phyloP scores from a whole-genome alignment of 257 asterid species.

The Plantago ovata region DNA sequence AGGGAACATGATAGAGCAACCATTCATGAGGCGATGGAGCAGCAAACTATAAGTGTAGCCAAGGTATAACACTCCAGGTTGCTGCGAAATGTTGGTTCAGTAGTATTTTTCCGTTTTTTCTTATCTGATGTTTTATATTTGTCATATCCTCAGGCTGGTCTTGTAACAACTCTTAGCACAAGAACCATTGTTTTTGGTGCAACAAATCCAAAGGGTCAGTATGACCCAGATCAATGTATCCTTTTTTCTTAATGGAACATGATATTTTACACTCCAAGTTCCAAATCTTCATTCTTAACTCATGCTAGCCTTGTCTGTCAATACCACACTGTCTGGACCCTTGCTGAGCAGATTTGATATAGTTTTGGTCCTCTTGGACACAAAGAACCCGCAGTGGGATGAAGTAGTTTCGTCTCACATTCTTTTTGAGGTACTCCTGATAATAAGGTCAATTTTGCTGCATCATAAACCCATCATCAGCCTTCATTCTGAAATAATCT shows the following conservation, averaged over 20 bases:
- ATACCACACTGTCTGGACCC: constrained; percentile 97
- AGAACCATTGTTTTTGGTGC: constrained; percentile 94
- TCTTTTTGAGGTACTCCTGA: constrained; percentile 68
- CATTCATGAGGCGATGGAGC: constrained; percentile 99
- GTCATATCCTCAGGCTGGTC: constrained; percentile 77
- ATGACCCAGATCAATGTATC: constrained; percentile 93
- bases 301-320: constrained; percentile 79
- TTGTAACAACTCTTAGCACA: constrained; percentile 94
- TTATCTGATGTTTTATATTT: not conserved
- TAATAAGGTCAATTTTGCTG: constrained; percentile 12
- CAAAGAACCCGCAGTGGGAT: constrained; percentile 96
- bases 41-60: constrained; percentile 98
- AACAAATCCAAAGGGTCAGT: constrained; percentile 97
- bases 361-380: constrained; percentile 91
- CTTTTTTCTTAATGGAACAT: constrained; percentile 22
- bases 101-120: too few relatives aligned
- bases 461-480: constrained; percentile 15
- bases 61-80: constrained; percentile 50
- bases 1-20: constrained; percentile 96
- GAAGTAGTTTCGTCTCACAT: constrained; percentile 96
- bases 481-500: constrained; percentile 17
- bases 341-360: constrained; percentile 93
- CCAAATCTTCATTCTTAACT: constrained; percentile 34
- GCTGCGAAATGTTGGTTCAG: constrained; percentile 8
- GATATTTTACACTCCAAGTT: not conserved